A percentile compares a stretch with the other conserved stretches of the same genome.
Conservation (phyloP, 129 eudicot genomes). For the Cynara cardunculus region DNA sequence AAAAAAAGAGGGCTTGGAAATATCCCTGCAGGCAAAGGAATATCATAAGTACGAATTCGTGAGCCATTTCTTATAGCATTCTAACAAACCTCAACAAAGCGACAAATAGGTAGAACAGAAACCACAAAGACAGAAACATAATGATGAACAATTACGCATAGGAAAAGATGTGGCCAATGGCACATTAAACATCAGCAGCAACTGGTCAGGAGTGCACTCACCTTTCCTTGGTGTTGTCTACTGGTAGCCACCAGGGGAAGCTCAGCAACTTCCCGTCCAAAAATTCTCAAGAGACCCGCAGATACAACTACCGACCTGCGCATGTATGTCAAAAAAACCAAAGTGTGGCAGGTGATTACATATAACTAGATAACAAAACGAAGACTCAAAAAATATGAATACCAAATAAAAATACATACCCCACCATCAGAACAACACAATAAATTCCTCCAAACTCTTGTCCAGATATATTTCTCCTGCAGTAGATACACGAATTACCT, state of each 20-base stretch:
- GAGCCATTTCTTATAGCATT: background rate
- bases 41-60: background rate
- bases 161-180: too few relatives aligned
- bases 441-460: conserved; percentile 97
- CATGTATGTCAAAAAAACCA: background rate
- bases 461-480: conserved; percentile 97
- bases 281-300: conserved; percentile 80
- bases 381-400: background rate
- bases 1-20: conserved; percentile 69
- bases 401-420: conserved; percentile 40
- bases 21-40: conserved; percentile 58
- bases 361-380: background rate
- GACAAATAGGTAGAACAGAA: background rate
- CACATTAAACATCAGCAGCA: background rate
- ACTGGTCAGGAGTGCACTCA: conserved; percentile 25
- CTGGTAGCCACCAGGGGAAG: conserved; percentile 93
- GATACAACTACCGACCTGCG: conserved; percentile 80
- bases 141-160: background rate
- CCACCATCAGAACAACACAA: conserved; percentile 69
- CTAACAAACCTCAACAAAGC: background rate
- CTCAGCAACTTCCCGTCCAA: conserved; percentile 90
- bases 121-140: background rate
- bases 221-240: conserved; percentile 93
- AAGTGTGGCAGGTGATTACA: background rate
- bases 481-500: conserved; percentile 2